phyloP scores from a whole-genome alignment of 164 flowering plant genomes.

The Stephania japonica region DNA sequence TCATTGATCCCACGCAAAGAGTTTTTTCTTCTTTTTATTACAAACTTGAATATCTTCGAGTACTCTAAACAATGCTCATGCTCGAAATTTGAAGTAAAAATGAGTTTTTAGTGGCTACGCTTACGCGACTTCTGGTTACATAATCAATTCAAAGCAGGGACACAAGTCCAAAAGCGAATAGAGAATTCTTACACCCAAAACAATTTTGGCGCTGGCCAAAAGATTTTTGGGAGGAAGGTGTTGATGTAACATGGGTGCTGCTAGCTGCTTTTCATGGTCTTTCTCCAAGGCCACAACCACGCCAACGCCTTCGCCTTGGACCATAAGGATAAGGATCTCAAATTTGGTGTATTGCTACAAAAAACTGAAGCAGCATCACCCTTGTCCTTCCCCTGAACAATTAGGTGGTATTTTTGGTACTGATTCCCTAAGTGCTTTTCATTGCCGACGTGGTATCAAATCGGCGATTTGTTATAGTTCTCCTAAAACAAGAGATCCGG shows the following conservation, averaged over 20 bases:
- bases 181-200: too few species aligned
- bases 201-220: too few species aligned
- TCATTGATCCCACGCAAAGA: too few species aligned
- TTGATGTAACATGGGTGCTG: background rate
- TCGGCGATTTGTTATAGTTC: background rate
- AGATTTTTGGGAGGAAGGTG: background rate
- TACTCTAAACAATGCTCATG: too few species aligned
- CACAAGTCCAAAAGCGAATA: too few species aligned
- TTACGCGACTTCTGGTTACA: too few species aligned
- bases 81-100: too few species aligned
- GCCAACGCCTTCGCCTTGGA: background rate
- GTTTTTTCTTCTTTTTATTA: too few species aligned
- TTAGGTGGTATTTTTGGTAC: too few species aligned
- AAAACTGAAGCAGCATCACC: background rate
- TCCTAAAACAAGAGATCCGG: background rate
- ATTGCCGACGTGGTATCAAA: background rate
- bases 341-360: background rate
- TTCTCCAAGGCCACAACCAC: background rate
- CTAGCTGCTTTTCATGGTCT: background rate
- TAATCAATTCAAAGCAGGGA: too few species aligned
- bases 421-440: background rate
- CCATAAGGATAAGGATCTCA: background rate
- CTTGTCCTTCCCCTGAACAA: background rate
- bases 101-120: too few species aligned
- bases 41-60: too few species aligned